Percentiles rank a stretch among this genome's conserved stretches.
These are phyloP conservation scores for Dipodascopsis uninucleata DNA, from an alignment of 805 yeast genomes.

Conservation along the genomic window DNA sequence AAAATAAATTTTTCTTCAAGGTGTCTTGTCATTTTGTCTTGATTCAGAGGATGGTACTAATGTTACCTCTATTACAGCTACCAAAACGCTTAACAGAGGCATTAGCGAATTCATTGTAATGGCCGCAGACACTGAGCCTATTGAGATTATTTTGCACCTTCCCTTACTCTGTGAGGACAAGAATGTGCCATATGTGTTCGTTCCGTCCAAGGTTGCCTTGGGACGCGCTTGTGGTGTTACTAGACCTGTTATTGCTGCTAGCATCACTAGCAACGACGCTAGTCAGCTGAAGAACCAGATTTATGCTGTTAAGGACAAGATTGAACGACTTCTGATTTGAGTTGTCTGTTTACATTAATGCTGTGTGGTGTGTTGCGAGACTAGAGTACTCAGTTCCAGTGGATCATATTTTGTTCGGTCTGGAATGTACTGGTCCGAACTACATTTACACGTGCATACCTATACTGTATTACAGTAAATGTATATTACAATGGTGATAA, in stretches of 20 bases:
- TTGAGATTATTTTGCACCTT: constrained; percentile 94
- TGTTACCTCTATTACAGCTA: constrained; percentile 8
- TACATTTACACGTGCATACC: too few relatives aligned
- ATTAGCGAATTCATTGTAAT: constrained; percentile 40
- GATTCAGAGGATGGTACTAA: too few relatives aligned
- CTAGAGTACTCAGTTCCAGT: too few relatives aligned
- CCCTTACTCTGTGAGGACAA: constrained; percentile 98
- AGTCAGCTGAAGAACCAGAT: constrained; percentile 96
- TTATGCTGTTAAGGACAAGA: constrained; percentile 96
- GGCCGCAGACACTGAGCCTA: constrained; percentile 99
- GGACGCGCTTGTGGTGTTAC: constrained; percentile 99
- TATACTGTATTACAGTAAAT: too few relatives aligned
- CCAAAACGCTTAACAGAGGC: constrained; percentile 29
- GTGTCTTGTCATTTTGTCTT: too few relatives aligned
- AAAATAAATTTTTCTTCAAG: neutral
- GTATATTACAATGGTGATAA: too few relatives aligned
- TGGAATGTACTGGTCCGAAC: too few relatives aligned
- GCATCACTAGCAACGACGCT: constrained; percentile 97
- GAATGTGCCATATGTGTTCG: constrained; percentile 98
- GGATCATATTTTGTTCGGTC: too few relatives aligned
- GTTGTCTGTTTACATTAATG: constrained; percentile 2
- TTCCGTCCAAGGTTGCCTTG: constrained; percentile 95
- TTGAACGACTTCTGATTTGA: constrained; percentile 92
- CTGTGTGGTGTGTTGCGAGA: too few relatives aligned
- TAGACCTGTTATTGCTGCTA: constrained; percentile 98